Evolutionary conservation across 257 asterid genomes (phyloP), one percentile per base, ranked within the genome.

Genomic region (Ocimum tenuiflorum): DNA sequence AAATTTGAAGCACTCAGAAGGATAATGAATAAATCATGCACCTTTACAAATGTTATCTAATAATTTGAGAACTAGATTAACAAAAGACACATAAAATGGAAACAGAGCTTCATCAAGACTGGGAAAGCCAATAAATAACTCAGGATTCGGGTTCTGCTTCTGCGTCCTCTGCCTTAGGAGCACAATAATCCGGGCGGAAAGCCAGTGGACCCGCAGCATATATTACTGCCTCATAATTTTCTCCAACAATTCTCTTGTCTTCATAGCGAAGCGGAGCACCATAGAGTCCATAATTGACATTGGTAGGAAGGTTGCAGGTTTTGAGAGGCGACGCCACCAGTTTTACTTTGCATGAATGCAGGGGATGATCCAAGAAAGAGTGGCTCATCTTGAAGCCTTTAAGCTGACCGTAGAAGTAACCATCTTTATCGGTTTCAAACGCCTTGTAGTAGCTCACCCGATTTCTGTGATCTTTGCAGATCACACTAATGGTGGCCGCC

Each of bases 161-260:
- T 65, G 60, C 76, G 63, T 79, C 47, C 31, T 73, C 59, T 65
- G 60, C 76, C 69, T 79, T 73, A 29, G 85, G 88, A 70, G 78
- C 51, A 77, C 96, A 88, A 54, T 78, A 24, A 35, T 76, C 80
- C 0, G 94, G 96, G 59, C 90, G 94, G 75, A 86, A 86, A 64
- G 98, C 95, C 82, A 91, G 69, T 14, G 91, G 94, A 0, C 90
- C 86, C 0, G 84, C 91, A 41, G 95, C 77, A 67, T 86, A 91
- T 68, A 86, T 57, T 33, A 88, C 79, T 19, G 86, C 94, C 79
- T 88, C 87, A 2, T 91, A 91, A 52, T 70, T 57, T 6, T 60
- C 52, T 13, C 84, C 82, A 2, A 20, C 27, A 10, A 91, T 20
- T 53, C 78, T 87, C 81, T 88, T 86, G 65, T 80, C 80, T 68